phyloP scores from a whole-genome alignment of 2,329 filamentous ascomycete species.

The Parasarocladium wereldwijsianum region DNA sequence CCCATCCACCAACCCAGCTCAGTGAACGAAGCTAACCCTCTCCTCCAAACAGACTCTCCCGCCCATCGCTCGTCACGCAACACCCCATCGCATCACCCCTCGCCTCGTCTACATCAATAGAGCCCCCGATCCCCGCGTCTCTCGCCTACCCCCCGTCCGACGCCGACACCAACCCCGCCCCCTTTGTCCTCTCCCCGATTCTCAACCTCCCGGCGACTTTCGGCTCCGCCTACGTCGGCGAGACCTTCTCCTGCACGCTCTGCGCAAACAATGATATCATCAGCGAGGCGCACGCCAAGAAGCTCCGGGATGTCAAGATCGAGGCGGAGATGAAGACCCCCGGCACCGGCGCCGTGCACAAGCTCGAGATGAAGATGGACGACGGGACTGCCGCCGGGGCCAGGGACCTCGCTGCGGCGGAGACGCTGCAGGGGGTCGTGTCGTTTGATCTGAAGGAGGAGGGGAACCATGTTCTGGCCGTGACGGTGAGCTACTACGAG shows the following conservation, averaged over 20 bases:
- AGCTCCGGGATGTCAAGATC: constrained; percentile 65
- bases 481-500: constrained; percentile 90
- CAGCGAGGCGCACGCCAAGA: constrained; percentile 16
- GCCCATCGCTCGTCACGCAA: constrained; percentile 61
- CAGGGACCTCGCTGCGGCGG: constrained; percentile 40
- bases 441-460: constrained; percentile 85
- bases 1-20: neutral
- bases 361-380: constrained; percentile 38
- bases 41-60: constrained; percentile 53
- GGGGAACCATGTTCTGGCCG: constrained; percentile 81
- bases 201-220: constrained; percentile 84
- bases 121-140: constrained; percentile 45
- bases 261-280: constrained; percentile 78
- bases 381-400: constrained; percentile 9
- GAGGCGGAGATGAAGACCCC: constrained; percentile 94
- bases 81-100: constrained; percentile 41
- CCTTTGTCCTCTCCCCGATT: constrained; percentile 45
- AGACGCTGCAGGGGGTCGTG: constrained; percentile 68
- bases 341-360: constrained; percentile 38
- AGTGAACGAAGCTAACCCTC: neutral
- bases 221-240: constrained; percentile 87
- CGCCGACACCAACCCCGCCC: constrained; percentile 31
- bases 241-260: constrained; percentile 86
- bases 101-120: constrained; percentile 23
- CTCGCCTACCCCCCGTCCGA: constrained; percentile 46